phyloP scores from a whole-genome alignment of 495 filamentous ascomycete genomes.

The Penicilliopsis zonata region DNA sequence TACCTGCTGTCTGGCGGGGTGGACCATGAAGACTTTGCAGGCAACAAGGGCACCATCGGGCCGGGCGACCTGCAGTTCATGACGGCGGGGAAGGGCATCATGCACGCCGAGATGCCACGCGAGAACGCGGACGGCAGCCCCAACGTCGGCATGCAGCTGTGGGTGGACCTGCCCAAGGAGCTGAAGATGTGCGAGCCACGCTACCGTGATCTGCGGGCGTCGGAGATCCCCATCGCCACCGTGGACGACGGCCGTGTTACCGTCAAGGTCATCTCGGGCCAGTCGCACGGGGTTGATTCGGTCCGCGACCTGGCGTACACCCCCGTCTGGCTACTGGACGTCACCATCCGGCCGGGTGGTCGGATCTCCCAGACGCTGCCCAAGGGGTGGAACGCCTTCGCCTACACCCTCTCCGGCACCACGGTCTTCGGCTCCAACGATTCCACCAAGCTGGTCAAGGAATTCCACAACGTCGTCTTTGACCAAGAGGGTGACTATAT shows the following conservation, averaged over 20 bases:
- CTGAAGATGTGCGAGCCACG: slow-evolving; percentile 84
- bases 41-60: slow-evolving; percentile 74
- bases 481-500: slow-evolving; percentile 67
- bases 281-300: slow-evolving; percentile 69
- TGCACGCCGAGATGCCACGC: slow-evolving; percentile 94
- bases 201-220: slow-evolving; percentile 70
- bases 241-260: slow-evolving; percentile 60
- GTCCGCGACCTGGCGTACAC: slow-evolving; percentile 89
- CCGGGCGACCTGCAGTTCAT: slow-evolving; percentile 92
- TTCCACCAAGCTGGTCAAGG: slow-evolving; percentile 42
- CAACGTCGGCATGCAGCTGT: slow-evolving; percentile 85
- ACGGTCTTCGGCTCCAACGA: slow-evolving; percentile 53
- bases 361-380: slow-evolving; percentile 63
- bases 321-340: slow-evolving; percentile 85
- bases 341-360: slow-evolving; percentile 71
- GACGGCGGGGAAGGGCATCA: slow-evolving; percentile 86
- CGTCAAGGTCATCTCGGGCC: slow-evolving; percentile 83
- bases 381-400: slow-evolving; percentile 81
- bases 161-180: slow-evolving; percentile 78
- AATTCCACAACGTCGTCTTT: slow-evolving; percentile 87
- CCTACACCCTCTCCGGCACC: slow-evolving; percentile 64
- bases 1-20: slow-evolving; percentile 75
- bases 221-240: slow-evolving; percentile 61
- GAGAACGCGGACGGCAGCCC: slow-evolving; percentile 63
- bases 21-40: slow-evolving; percentile 94